Evolutionary conservation across 2,329 filamentous ascomycete genomes (phyloP).

Genomic region (Ilyonectria sp.): DNA sequence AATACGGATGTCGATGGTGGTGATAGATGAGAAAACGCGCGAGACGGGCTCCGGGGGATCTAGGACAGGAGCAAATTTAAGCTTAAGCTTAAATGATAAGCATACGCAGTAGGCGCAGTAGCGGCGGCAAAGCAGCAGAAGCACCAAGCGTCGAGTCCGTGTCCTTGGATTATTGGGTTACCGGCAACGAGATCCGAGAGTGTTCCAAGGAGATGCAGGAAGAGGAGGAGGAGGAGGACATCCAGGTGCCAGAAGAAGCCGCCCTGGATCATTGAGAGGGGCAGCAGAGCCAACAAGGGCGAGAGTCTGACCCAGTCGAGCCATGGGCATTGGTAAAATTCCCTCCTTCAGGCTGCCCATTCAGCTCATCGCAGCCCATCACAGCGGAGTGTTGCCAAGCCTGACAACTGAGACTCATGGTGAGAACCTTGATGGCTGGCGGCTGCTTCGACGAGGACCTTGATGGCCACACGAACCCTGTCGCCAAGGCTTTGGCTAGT

Average conservation of each 20-base stretch:
- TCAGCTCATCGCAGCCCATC: background rate
- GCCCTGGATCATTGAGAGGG: background rate
- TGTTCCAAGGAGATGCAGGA: slow-evolving; percentile 4
- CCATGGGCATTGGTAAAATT: slow-evolving; percentile 9
- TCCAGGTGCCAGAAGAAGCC: background rate
- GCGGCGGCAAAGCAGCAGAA: background rate
- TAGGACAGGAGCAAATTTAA: background rate
- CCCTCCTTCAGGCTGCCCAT: background rate
- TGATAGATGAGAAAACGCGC: background rate
- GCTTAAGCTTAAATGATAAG: slow-evolving; percentile 21
- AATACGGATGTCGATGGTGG: background rate
- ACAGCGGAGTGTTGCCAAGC: slow-evolving; percentile 30
- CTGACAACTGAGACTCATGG: slow-evolving; percentile 16
- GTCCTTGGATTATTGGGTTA: slow-evolving; percentile 5
- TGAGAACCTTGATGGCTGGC: slow-evolving; percentile 26
- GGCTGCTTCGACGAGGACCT: slow-evolving; percentile 34
- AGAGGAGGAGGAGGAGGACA: background rate
- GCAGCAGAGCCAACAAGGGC: background rate
- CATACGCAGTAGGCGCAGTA: slow-evolving; percentile 13
- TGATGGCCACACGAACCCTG: slow-evolving; percentile 40
- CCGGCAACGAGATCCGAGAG: slow-evolving; percentile 18
- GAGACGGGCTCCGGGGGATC: background rate
- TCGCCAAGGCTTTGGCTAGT: slow-evolving; percentile 13
- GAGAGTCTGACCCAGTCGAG: background rate
- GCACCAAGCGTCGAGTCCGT: background rate